A percentile compares a stretch with the other conserved stretches of the same genome.
Evolutionary conservation across 2,329 filamentous ascomycete genomes (phyloP).

Genomic region (Ascochyta fabae): DNA sequence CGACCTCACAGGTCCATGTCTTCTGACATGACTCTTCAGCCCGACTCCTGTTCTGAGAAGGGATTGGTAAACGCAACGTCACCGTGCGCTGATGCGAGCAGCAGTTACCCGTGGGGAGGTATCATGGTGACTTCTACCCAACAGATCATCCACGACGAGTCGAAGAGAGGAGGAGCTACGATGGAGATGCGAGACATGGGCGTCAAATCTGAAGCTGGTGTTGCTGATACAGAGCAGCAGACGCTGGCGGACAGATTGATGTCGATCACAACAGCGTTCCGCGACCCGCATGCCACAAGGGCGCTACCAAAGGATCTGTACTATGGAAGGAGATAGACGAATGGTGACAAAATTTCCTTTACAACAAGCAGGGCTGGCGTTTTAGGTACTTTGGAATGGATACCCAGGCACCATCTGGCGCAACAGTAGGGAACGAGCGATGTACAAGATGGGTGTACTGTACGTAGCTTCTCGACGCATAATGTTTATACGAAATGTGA

Average conservation of each 20-base stretch:
- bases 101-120: constrained; percentile 40
- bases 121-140: constrained; percentile 50
- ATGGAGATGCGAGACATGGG: constrained; percentile 45
- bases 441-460: background rate
- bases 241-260: constrained; percentile 50
- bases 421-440: background rate
- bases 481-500: constrained; percentile 2
- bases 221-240: constrained; percentile 49
- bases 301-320: constrained; percentile 19
- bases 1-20: constrained; percentile 14
- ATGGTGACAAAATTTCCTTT: background rate
- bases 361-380: constrained; percentile 6
- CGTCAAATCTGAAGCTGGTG: constrained; percentile 37
- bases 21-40: constrained; percentile 24
- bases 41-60: constrained; percentile 42
- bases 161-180: constrained; percentile 25
- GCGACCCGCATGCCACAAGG: constrained; percentile 30
- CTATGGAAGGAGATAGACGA: constrained; percentile 21
- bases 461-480: background rate
- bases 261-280: constrained; percentile 40
- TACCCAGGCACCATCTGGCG: constrained; percentile 19
- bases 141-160: constrained; percentile 41
- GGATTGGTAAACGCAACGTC: constrained; percentile 29
- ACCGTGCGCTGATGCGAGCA: constrained; percentile 8
- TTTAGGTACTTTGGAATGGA: constrained; percentile 12